Conservation (phyloP, 2,329 filamentous ascomycete species). For the Curvularia hawaiiensis region DNA sequence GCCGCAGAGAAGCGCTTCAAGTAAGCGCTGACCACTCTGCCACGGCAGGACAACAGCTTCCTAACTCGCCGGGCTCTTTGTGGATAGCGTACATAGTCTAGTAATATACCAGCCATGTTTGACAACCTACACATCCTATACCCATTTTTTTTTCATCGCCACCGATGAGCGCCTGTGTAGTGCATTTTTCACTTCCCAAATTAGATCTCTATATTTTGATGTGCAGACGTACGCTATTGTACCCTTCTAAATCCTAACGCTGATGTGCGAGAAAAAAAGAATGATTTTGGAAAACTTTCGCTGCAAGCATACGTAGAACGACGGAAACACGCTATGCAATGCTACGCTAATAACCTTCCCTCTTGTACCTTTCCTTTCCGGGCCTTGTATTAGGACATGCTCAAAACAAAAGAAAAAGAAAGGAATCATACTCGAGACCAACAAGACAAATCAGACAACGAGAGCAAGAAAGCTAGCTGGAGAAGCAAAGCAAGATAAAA, state of each 20-base stretch:
- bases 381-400: not conserved
- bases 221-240: not conserved
- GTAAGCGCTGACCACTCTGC: slow-evolving; percentile 27
- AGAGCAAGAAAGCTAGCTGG: not conserved
- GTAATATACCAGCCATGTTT: slow-evolving; percentile 6
- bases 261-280: not conserved
- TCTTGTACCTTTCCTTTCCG: not conserved
- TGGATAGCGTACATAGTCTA: slow-evolving; percentile 7
- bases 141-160: not conserved
- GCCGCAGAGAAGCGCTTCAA: slow-evolving; percentile 78
- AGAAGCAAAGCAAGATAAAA: not conserved
- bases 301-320: not conserved
- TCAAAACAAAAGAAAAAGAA: not conserved
- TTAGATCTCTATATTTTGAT: not conserved
- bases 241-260: not conserved
- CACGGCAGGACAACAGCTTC: slow-evolving; percentile 7
- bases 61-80: slow-evolving; percentile 5
- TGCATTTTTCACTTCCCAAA: not conserved
- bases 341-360: not conserved
- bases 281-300: not conserved
- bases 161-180: not conserved
- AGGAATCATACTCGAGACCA: not conserved
- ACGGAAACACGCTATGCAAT: not conserved
- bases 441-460: not conserved
- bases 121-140: not conserved